These are phyloP conservation scores for Pyrus betulifolia DNA, from an alignment of 306 rosid genomes.

Conservation along the genomic window DNA sequence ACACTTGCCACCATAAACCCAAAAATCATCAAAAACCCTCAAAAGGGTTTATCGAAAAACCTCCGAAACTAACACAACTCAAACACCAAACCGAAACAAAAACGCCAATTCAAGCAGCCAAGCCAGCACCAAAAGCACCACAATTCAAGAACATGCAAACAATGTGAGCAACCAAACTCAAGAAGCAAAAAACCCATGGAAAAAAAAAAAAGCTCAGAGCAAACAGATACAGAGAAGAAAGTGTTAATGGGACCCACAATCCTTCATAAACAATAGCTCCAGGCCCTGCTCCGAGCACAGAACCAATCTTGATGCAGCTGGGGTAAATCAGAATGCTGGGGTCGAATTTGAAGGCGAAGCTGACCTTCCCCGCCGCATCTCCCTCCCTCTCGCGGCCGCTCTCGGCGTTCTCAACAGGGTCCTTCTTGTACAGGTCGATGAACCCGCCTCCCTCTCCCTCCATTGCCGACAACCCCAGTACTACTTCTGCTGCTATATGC, in stretches of 20 bases:
- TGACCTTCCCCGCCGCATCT: not conserved
- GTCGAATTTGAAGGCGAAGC: slow-evolving; percentile 32
- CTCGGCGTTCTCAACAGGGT: not conserved
- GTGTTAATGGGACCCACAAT: slow-evolving; percentile 31
- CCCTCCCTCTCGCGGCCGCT: not conserved
- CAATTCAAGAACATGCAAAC: slow-evolving; percentile 18
- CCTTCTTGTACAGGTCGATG: not conserved
- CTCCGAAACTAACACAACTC: not conserved
- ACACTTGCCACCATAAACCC: not conserved
- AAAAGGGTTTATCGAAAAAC: slow-evolving; percentile 1
- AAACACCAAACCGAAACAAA: not conserved
- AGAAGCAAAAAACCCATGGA: not conserved
- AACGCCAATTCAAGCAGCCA: not conserved
- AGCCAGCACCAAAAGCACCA: not conserved
- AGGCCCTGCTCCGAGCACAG: slow-evolving; percentile 28
- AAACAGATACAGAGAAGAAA: not conserved
- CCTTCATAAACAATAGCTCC: slow-evolving; percentile 40
- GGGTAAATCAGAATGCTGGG: slow-evolving; percentile 29
- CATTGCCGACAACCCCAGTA: slow-evolving; percentile 24
- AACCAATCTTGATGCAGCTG: slow-evolving; percentile 14
- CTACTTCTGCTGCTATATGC: slow-evolving; percentile 1
- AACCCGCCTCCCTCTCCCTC: not conserved
- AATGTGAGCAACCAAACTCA: slow-evolving; percentile 18
- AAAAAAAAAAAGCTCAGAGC: not conserved
- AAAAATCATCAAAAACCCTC: not conserved